Evolutionary conservation across 768 basidiomycete species (phyloP), one percentile per base, ranked within the genome.

Genomic region (Hericium coralloides): DNA sequence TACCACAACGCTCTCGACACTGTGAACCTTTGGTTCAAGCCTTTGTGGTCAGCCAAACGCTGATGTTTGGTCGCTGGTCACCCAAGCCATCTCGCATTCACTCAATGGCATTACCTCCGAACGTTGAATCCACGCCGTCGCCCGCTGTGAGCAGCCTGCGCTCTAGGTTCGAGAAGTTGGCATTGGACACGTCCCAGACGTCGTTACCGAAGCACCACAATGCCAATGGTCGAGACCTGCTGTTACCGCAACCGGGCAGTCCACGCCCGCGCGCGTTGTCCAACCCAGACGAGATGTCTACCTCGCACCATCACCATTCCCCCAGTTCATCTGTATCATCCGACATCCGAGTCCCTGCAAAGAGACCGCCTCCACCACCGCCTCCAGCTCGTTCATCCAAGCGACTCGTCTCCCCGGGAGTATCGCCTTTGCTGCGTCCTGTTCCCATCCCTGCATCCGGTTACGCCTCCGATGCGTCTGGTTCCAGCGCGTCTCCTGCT

Each of bases 151-250:
- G 79, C 68, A 87, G 77, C 58, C 74, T 91, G 17, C 79, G 80
- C 48, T 87, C 84, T 31, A 80, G 74, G 64, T 91, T 89, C 64
- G 88, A 91, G 66, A 78, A 82, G 62, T 70, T 88, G 23, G 83
- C 86, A 3, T 72, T 73, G 49, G 72, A 73, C 10, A 69, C 74
- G 12, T 65, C 67, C 38, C 38, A 58, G 37, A 41, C 23, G 17
- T 22, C 53, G 12, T 37, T 41, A 4, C 14, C 66, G 43, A 26
- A 26, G 25, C 38, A 26, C 3, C 25, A 26, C 25, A 26, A 6
- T 26, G 25, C 3, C 2, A 26, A 22, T 6, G 23, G 22, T 38
- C 51, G 51, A 26, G 17, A 18, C n/a, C 38, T 26, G 8, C 26
- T 48, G 38, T 37, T 17, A 7, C 54, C 38, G 2, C 52, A 55